phyloP scores from a whole-genome alignment of 1,139 yeast species.

The Scheffersomyces stambukii region DNA sequence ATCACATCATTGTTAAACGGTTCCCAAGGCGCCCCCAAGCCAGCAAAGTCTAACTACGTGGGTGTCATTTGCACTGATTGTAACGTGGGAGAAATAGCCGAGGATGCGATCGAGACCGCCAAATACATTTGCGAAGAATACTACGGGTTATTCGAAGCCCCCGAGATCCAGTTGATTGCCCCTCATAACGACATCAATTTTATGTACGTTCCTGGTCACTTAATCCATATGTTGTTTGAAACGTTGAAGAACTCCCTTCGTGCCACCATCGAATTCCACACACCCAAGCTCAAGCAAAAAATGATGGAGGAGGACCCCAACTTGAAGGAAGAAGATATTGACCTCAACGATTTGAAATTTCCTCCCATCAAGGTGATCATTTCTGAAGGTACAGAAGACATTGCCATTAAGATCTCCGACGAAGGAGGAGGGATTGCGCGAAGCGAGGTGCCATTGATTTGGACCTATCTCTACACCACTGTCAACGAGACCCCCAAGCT shows the following conservation, averaged over 20 bases:
- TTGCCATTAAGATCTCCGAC: constrained; percentile 87
- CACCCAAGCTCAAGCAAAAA: constrained; percentile 38
- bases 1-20: constrained; percentile 35
- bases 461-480: constrained; percentile 91
- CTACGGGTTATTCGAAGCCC: constrained; percentile 79
- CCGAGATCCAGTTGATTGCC: constrained; percentile 71
- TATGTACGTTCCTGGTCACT: constrained; percentile 89
- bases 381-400: constrained; percentile 89
- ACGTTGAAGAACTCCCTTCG: constrained; percentile 78
- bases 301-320: constrained; percentile 41
- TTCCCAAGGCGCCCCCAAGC: constrained; percentile 15
- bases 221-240: constrained; percentile 85
- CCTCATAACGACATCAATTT: constrained; percentile 62
- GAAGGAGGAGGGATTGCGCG: constrained; percentile 95
- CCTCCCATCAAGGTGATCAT: constrained; percentile 87
- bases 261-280: constrained; percentile 78
- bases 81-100: constrained; percentile 73
- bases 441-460: constrained; percentile 76
- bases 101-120: constrained; percentile 84
- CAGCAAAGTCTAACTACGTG: constrained; percentile 60
- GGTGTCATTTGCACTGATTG: constrained; percentile 84
- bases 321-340: constrained; percentile 37
- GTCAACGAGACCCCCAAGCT: constrained; percentile 70
- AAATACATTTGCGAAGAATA: constrained; percentile 84
- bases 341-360: constrained; percentile 62